Conservation (phyloP, 495 filamentous ascomycete species). For the Lindgomyces ingoldianus region DNA sequence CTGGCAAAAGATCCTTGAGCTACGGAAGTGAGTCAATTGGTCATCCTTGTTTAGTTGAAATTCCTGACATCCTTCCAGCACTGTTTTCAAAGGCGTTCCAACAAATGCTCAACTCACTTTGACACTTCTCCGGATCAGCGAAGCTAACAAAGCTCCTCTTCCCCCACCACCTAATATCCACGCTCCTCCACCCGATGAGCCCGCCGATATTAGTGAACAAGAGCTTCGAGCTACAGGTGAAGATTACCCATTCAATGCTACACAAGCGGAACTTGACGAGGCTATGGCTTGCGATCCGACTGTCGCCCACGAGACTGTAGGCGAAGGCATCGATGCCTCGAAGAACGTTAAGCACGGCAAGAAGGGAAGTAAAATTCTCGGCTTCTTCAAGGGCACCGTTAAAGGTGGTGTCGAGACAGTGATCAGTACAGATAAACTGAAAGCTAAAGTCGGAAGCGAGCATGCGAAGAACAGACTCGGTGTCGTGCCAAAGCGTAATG, state of each 20-base stretch:
- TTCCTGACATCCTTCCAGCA: conserved; percentile 50
- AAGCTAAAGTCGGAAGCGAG: conserved; percentile 64
- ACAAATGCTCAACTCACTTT: conserved; percentile 89
- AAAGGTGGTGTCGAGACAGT: conserved; percentile 67
- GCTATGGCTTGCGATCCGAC: conserved; percentile 47
- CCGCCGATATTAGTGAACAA: conserved; percentile 51
- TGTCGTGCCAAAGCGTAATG: conserved; percentile 57
- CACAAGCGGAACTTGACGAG: conserved; percentile 55
- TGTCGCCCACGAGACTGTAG: conserved; percentile 40
- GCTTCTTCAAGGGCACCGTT: conserved; percentile 69
- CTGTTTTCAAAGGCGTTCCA: conserved; percentile 75
- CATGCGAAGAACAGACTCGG: conserved; percentile 72
- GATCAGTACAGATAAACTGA: conserved; percentile 67
- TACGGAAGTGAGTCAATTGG: conserved; percentile 70
- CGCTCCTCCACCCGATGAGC: conserved; percentile 55
- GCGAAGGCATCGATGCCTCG: conserved; percentile 44
- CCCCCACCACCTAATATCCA: conserved; percentile 71
- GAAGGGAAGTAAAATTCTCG: conserved; percentile 57
- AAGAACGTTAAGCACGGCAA: conserved; percentile 48
- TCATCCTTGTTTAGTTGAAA: too few relatives aligned
- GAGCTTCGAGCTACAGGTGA: conserved; percentile 49
- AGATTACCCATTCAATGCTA: conserved; percentile 49
- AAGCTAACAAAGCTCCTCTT: conserved; percentile 78
- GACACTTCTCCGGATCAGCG: too few relatives aligned
- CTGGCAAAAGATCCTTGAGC: conserved; percentile 72